Base-by-base conservation (phyloP, 225 moss, liverwort and hornwort genomes). In the Thuidium tamariscinum region DNA sequence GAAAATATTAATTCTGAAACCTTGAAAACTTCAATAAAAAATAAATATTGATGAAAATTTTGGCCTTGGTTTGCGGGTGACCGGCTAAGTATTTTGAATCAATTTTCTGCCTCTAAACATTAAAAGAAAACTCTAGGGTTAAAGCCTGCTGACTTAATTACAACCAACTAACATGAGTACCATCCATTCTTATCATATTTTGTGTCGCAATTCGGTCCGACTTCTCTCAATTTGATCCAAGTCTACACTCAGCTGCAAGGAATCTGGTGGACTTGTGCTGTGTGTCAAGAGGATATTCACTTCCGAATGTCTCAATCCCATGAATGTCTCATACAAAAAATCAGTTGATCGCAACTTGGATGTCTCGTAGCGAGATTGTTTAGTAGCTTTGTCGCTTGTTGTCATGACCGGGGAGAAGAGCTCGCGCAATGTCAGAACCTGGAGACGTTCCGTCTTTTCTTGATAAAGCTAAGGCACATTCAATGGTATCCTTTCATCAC, bases 21-120 rank as follows among this genome's bases (percentile, higher is more conserved):
- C n/a, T n/a, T n/a, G n/a, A n/a, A n/a, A n/a, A n/a, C n/a, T 71
- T 71, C 0, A 0, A 17, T 44, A 29, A 2, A 48, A 48, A 11
- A 2, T 1, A 18, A 30, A 10, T 46, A 6, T 29, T 29, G 30
- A 30, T 46, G 46, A 30, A 72, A 16, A 29, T 10, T 46, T 44
- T 71, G 11, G 10, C 11, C 4, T 72, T 46, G 10, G 11, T 46
- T 30, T 30, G 0, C 0, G 5, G 3, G 0, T 0, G 0, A 15
- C 15, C 4, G 4, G 51, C 49, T 13, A 52, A 37, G 5, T 42
- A 42, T 27, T 70, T 15, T 16, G 3, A 41, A 41, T 14, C 2
- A 41, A 0, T 69, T 69, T 41, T 41, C 14, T 14, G 9, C 14
- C 14, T 25, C 0, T 26, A 9, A 9, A 16, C 27, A 3, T 27